Conservation (phyloP, 2,329 filamentous ascomycete genomes). For the Colletotrichum lentis region DNA sequence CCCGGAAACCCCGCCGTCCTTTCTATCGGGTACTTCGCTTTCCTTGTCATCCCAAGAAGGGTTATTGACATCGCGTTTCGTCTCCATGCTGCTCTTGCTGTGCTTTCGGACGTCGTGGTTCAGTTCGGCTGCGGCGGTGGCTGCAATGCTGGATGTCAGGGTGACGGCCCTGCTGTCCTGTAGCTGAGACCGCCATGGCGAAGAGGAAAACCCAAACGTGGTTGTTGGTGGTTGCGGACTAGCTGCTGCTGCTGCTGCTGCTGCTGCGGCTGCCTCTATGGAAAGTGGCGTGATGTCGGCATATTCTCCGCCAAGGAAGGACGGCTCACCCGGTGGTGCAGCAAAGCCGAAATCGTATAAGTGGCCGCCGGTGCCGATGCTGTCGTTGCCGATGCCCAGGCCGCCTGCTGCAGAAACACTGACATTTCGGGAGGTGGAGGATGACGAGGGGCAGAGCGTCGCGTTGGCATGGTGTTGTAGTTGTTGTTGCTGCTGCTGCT, state of each 20-base stretch:
- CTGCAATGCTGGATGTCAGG: constrained; percentile 32
- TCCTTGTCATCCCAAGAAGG: constrained; percentile 26
- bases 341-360: constrained; percentile 31
- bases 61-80: constrained; percentile 29
- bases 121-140: constrained; percentile 30
- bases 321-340: constrained; percentile 32
- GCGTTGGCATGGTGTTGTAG: neutral
- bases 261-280: constrained; percentile 13
- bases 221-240: constrained; percentile 24
- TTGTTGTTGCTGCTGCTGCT: constrained; percentile 6
- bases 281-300: constrained; percentile 37
- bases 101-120: constrained; percentile 32
- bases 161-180: constrained; percentile 32
- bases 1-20: neutral
- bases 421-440: constrained; percentile 8
- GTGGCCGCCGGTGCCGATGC: neutral
- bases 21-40: neutral
- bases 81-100: constrained; percentile 32
- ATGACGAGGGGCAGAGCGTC: neutral
- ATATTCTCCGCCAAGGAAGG: constrained; percentile 36
- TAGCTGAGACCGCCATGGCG: constrained; percentile 32
- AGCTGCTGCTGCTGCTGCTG: constrained; percentile 14
- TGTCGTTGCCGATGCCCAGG: neutral
- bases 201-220: constrained; percentile 31
- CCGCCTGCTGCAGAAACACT: constrained; percentile 16